phyloP scores from a whole-genome alignment of 1,284 basidiomycete species.

The Waitea zeae region DNA sequence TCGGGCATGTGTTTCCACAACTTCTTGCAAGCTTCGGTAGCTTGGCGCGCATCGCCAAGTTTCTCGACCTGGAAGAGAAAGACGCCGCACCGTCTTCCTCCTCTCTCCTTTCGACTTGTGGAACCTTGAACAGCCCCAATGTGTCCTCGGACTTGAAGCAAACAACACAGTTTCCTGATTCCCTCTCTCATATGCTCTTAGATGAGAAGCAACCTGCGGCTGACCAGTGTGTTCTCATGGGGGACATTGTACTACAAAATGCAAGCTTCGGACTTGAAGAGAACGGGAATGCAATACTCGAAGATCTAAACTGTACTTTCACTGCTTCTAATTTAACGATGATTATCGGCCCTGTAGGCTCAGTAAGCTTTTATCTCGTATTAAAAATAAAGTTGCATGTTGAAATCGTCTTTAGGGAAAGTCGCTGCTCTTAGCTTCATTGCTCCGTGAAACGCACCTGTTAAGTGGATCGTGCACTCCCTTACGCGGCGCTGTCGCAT shows the following conservation, averaged over 20 bases:
- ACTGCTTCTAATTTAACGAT: conserved; percentile 7
- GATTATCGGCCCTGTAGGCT: conserved; percentile 10
- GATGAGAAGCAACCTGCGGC: too few species aligned
- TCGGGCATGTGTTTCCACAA: conserved; percentile 10
- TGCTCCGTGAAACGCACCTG: neutral
- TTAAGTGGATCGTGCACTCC: neutral
- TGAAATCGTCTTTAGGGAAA: neutral
- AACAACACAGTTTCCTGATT: too few species aligned
- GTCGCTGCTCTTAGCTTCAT: neutral
- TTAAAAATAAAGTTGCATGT: too few species aligned
- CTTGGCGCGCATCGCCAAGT: conserved; percentile 10
- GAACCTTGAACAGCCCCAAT: too few species aligned
- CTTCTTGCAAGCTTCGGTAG: conserved; percentile 11
- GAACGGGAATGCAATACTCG: neutral
- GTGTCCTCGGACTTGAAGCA: too few species aligned
- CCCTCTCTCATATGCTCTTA: too few species aligned
- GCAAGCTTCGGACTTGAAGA: neutral
- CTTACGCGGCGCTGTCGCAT: conserved; percentile 7
- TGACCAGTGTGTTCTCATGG: too few species aligned
- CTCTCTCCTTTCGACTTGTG: too few species aligned
- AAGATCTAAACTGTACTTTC: conserved; percentile 6
- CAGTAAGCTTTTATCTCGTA: too few species aligned
- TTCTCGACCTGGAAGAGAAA: conserved; percentile 5
- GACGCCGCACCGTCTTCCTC: too few species aligned
- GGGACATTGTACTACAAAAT: neutral